phyloP scores from a whole-genome alignment of 495 filamentous ascomycete genomes.

The Ascodesmis nigricans region DNA sequence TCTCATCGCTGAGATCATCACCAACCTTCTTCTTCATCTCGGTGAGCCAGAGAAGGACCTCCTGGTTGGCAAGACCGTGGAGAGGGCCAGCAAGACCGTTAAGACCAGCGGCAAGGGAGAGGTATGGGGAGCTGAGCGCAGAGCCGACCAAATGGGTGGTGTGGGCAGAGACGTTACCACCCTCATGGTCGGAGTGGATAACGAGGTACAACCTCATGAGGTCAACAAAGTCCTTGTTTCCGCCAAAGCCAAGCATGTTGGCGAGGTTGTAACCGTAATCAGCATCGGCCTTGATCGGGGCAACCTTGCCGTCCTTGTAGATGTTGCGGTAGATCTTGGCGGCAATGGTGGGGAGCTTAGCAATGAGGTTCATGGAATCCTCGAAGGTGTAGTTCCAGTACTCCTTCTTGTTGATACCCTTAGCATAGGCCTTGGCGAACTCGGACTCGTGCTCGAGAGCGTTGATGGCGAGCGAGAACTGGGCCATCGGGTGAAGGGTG shows the following conservation, averaged over 20 bases:
- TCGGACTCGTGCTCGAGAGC: constrained; percentile 95
- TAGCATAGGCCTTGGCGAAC: constrained; percentile 94
- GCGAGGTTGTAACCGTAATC: constrained; percentile 97
- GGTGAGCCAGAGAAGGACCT: constrained; percentile 94
- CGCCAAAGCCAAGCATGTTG: constrained; percentile 76
- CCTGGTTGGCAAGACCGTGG: constrained; percentile 97
- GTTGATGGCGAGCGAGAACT: constrained; percentile 93
- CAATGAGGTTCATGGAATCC: constrained; percentile 99
- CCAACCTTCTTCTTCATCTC: constrained; percentile 95
- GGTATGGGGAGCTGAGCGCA: constrained; percentile 89
- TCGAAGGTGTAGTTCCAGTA: constrained; percentile 99
- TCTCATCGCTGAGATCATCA: constrained; percentile 80
- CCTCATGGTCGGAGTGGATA: constrained; percentile 95
- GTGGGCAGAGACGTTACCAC: constrained; percentile 94
- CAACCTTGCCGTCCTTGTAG: constrained; percentile 98
- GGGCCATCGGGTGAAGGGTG: constrained; percentile 98
- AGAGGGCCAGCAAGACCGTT: constrained; percentile 95
- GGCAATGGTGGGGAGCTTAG: constrained; percentile 96
- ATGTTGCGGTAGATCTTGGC: constrained; percentile 98
- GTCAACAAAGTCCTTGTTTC: constrained; percentile 88
- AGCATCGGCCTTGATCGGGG: constrained; percentile 82
- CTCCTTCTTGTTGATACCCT: constrained; percentile 94
- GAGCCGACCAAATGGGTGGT: constrained; percentile 95
- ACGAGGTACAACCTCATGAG: constrained; percentile 81
- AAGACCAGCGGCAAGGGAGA: constrained; percentile 85